phyloP scores from a whole-genome alignment of 805 yeast genomes.

The Saccharomyces cerevisiae region DNA sequence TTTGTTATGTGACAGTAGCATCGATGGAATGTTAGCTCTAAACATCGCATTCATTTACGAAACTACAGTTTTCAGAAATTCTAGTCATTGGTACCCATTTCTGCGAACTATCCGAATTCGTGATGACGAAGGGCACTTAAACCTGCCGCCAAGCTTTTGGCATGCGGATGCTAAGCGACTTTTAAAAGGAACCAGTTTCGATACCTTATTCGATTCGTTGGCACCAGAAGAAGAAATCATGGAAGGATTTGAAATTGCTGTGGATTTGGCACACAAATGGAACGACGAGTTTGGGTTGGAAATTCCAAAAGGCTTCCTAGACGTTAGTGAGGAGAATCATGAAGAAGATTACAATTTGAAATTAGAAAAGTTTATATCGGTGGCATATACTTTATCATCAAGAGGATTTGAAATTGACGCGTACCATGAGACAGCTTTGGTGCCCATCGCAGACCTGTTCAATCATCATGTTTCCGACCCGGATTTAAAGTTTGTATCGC shows the following conservation, averaged over 20 bases:
- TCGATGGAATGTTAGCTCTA: slow-evolving; percentile 60
- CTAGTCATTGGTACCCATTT: slow-evolving; percentile 77
- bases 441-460: slow-evolving; percentile 87
- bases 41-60: slow-evolving; percentile 70
- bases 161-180: slow-evolving; percentile 36
- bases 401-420: slow-evolving; percentile 77
- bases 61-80: slow-evolving; percentile 37
- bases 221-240: slow-evolving; percentile 31
- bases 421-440: slow-evolving; percentile 65
- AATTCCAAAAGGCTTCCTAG: slow-evolving; percentile 27
- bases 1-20: slow-evolving; percentile 48
- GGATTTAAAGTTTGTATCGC: slow-evolving; percentile 58
- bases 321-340: slow-evolving; percentile 20
- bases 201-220: slow-evolving; percentile 43
- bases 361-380: slow-evolving; percentile 45
- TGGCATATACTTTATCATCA: slow-evolving; percentile 56
- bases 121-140: slow-evolving; percentile 26
- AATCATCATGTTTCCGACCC: slow-evolving; percentile 59
- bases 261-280: slow-evolving; percentile 30
- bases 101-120: slow-evolving; percentile 42
- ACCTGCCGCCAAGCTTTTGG: slow-evolving; percentile 65
- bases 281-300: slow-evolving; percentile 22
- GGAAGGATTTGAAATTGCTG: slow-evolving; percentile 32
- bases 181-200: slow-evolving; percentile 52
- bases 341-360: slow-evolving; percentile 17